Evolutionary conservation across 768 basidiomycete species (phyloP).

Genomic region (Trametes cingulata): DNA sequence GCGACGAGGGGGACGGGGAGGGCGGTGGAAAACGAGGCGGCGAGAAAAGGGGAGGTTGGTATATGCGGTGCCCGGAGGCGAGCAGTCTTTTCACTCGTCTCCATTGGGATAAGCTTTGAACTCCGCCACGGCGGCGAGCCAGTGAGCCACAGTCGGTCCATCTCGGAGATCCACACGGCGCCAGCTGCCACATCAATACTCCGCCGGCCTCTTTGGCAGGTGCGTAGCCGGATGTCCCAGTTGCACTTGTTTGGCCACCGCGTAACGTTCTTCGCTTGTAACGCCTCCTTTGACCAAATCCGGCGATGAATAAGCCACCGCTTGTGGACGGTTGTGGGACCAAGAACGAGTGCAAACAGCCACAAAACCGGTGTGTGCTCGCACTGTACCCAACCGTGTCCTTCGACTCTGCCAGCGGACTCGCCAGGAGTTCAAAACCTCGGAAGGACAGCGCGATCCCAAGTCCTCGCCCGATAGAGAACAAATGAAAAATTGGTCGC

Average conservation of each 20-base stretch:
- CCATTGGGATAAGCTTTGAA: slow-evolving; percentile 16
- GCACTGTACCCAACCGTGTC: too few species aligned
- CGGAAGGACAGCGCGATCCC: too few species aligned
- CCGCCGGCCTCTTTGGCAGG: not conserved
- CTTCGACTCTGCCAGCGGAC: too few species aligned
- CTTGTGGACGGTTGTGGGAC: not conserved
- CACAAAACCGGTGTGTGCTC: not conserved
- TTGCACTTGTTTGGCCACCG: slow-evolving; percentile 13
- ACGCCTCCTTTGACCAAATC: not conserved
- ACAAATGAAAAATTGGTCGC: not conserved
- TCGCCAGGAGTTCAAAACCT: too few species aligned
- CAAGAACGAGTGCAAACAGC: not conserved
- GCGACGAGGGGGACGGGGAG: slow-evolving; percentile 22
- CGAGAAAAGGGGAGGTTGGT: slow-evolving; percentile 21
- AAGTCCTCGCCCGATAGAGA: not conserved
- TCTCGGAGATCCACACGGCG: slow-evolving; percentile 13
- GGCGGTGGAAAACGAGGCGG: slow-evolving; percentile 26
- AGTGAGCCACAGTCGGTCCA: slow-evolving; percentile 8
- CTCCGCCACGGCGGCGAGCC: slow-evolving; percentile 10
- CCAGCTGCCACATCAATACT: not conserved
- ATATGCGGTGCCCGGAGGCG: slow-evolving; percentile 15
- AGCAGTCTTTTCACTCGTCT: slow-evolving; percentile 15
- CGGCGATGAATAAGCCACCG: not conserved
- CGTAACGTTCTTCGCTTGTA: slow-evolving; percentile 3
- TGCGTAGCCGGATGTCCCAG: not conserved